Conservation (phyloP, 2,329 filamentous ascomycete genomes). For the Chaetomium strumarium region DNA sequence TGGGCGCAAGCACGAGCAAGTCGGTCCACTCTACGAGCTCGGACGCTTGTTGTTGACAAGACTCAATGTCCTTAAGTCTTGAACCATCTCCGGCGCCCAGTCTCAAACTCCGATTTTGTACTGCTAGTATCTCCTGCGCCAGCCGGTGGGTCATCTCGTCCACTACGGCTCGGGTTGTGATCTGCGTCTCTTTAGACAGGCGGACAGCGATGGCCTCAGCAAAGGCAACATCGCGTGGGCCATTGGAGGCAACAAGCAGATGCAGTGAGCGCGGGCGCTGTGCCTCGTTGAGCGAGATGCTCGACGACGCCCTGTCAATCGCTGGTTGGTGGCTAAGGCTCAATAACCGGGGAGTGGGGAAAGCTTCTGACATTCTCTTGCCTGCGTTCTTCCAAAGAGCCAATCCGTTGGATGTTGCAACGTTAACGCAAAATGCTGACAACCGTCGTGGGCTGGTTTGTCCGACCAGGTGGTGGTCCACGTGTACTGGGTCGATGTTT, state of each 20-base stretch:
- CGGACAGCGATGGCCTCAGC: conserved; percentile 61
- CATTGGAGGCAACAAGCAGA: conserved; percentile 61
- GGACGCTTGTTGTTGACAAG: conserved; percentile 47
- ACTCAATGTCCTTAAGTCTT: conserved; percentile 42
- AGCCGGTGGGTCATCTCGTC: conserved; percentile 60
- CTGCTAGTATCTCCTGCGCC: conserved; percentile 55
- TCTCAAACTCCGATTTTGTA: conserved; percentile 47
- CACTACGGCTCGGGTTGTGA: conserved; percentile 56
- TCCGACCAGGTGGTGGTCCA: no score
- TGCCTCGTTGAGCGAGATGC: conserved; percentile 33
- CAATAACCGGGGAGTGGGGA: not conserved
- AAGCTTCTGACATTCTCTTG: conserved; percentile 8
- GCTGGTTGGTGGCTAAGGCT: not conserved
- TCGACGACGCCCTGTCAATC: conserved; percentile 17
- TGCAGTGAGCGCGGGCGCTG: conserved; percentile 42
- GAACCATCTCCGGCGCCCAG: conserved; percentile 27
- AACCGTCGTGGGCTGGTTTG: no score
- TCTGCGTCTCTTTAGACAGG: conserved; percentile 58
- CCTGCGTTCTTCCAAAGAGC: no score
- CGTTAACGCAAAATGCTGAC: no score
- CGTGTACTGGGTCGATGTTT: no score
- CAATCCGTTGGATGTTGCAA: no score
- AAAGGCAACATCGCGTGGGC: conserved; percentile 58
- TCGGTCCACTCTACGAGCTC: conserved; percentile 84
- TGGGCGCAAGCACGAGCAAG: conserved; percentile 74